These are phyloP conservation scores for Rutstroemia sydowiana DNA, from an alignment of 2,329 filamentous ascomycete genomes.

Conservation along the genomic window DNA sequence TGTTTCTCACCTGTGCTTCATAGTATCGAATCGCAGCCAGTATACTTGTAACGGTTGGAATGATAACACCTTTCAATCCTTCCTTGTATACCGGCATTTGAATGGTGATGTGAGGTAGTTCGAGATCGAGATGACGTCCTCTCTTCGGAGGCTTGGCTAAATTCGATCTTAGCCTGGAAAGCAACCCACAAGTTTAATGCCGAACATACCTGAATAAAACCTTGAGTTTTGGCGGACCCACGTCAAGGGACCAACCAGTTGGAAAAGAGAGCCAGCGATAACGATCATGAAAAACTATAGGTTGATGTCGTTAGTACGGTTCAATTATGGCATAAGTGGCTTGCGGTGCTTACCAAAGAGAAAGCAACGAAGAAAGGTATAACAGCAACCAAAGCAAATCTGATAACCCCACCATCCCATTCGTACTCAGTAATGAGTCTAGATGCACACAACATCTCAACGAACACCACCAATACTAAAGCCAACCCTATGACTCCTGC, in stretches of 20 bases:
- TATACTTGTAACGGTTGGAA: slow-evolving; percentile 49
- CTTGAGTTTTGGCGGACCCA: slow-evolving; percentile 16
- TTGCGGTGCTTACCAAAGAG: slow-evolving; percentile 25
- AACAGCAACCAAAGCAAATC: slow-evolving; percentile 15
- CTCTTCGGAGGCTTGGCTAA: slow-evolving; percentile 33
- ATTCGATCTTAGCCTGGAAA: not conserved
- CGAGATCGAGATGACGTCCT: slow-evolving; percentile 12
- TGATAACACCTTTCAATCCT: slow-evolving; percentile 40
- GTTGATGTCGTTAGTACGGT: slow-evolving; percentile 7
- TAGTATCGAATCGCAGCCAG: slow-evolving; percentile 52
- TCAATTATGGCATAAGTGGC: slow-evolving; percentile 19
- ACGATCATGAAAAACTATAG: slow-evolving; percentile 15
- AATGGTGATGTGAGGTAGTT: slow-evolving; percentile 37
- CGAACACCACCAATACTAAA: slow-evolving; percentile 16
- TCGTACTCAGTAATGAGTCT: slow-evolving; percentile 17
- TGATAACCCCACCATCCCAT: slow-evolving; percentile 15
- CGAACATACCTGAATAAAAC: slow-evolving; percentile 11
- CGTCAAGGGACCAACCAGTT: slow-evolving; percentile 18
- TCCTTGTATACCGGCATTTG: slow-evolving; percentile 45
- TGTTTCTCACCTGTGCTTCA: slow-evolving; percentile 38
- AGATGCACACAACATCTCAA: slow-evolving; percentile 17
- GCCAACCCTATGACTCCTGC: slow-evolving; percentile 16
- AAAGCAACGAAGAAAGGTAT: slow-evolving; percentile 17
- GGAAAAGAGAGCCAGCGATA: slow-evolving; percentile 16
- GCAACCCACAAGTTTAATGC: not conserved